A percentile compares a stretch with the other conserved stretches of the same genome.
Conservation (phyloP, 2,329 filamentous ascomycete genomes). For the Pyricularia sp. region DNA sequence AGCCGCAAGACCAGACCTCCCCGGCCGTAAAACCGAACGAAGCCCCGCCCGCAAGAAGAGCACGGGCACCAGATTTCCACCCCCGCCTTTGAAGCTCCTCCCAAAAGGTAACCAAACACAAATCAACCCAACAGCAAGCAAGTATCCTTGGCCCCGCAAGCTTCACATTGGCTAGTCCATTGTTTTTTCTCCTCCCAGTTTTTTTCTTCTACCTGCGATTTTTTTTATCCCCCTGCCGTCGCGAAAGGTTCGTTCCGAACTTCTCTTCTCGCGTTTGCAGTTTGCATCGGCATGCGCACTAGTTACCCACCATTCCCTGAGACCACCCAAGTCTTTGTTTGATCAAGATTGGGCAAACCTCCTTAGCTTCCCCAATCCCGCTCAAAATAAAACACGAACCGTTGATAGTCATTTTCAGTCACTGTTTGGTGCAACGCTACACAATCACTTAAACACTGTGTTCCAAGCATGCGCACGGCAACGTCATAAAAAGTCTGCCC, state of each 20-base stretch:
- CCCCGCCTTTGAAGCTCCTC: neutral
- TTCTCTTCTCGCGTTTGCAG: neutral
- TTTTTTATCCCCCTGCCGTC: neutral
- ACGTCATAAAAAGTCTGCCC: neutral
- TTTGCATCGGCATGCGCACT: neutral
- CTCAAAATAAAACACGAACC: neutral
- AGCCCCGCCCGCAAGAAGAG: neutral
- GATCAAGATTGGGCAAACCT: neutral
- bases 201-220: neutral
- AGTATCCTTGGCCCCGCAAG: neutral
- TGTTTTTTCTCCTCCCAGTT: neutral
- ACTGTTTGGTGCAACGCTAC: neutral
- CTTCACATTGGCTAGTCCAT: neutral
- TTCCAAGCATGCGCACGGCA: neutral
- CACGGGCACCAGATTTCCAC: neutral
- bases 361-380: neutral
- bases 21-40: neutral
- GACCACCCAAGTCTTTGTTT: neutral
- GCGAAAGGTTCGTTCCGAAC: neutral
- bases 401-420: neutral
- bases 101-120: neutral
- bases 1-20: neutral
- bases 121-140: neutral
- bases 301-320: neutral
- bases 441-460: neutral